A percentile compares a stretch with the other conserved stretches of the same genome.
phyloP scores from a whole-genome alignment of 306 rosid genomes.

The Sindora glabra region DNA sequence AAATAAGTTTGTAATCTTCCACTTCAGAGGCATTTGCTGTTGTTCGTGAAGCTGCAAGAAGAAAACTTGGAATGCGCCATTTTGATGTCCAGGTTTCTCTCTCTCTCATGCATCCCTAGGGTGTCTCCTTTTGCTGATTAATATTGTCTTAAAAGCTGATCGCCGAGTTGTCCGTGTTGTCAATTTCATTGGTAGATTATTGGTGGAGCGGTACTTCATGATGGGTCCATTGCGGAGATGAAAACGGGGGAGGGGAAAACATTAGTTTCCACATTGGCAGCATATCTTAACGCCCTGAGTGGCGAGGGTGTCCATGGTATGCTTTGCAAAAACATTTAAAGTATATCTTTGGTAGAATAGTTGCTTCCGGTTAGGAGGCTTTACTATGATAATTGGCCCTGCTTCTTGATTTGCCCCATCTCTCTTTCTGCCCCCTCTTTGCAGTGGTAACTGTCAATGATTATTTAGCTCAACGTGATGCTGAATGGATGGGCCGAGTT shows the following conservation, averaged over 20 bases:
- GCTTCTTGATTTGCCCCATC: neutral
- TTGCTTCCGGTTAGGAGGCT: constrained; percentile 8
- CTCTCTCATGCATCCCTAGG: neutral
- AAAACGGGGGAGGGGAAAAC: constrained; percentile 98
- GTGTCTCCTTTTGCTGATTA: neutral
- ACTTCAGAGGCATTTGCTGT: constrained; percentile 98
- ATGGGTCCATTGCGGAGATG: constrained; percentile 98
- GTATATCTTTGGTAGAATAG: neutral
- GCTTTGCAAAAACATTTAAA: constrained; percentile 2
- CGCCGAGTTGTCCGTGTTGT: constrained; percentile 2
- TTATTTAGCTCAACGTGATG: constrained; percentile 98
- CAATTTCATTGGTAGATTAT: constrained; percentile 51
- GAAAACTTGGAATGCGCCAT: constrained; percentile 97
- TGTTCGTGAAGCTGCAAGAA: constrained; percentile 91
- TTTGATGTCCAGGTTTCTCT: constrained; percentile 86
- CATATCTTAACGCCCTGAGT: constrained; percentile 86
- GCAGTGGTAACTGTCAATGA: constrained; percentile 94
- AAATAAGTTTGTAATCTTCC: constrained; percentile 13
- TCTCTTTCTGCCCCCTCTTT: neutral
- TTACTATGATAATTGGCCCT: neutral
- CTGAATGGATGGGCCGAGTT: constrained; percentile 99
- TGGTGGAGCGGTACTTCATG: constrained; percentile 97
- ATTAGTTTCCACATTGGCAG: constrained; percentile 84
- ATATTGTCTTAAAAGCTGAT: neutral
- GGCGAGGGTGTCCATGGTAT: constrained; percentile 95